Evolutionary conservation across 1,284 basidiomycete species (phyloP), one percentile per base, ranked within the genome.

Genomic region (Ganoderma meredithae): DNA sequence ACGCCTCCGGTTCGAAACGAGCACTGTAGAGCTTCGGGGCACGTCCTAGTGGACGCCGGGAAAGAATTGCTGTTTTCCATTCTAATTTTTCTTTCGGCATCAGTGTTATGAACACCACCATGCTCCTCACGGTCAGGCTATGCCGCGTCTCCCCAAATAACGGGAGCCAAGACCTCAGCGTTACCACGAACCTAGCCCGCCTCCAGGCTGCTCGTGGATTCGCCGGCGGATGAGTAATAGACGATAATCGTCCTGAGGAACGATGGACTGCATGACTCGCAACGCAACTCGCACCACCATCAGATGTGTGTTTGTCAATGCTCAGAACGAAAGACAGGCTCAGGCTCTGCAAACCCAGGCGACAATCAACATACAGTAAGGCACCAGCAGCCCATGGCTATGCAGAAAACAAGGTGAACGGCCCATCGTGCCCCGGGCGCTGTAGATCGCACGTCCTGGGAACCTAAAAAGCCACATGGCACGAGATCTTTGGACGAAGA

Each of bases 351-450:
- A 19, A 33, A 10, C 8, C 33, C 33, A n/a, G 31, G 33, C 55
- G 55, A 41, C 39, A 40, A 60, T 40, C 39, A 60, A 27, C 17
- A 58, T 36, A 13, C 31, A 36, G n/a, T 9, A 60, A 60, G 58
- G 58, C 36, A 60, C 58, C 9, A 13, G n/a, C 17, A 6, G 17
- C 33, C 33, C 33, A n/a, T 39, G 10, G 55, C 36, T 60, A 39
- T 60, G 58, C 33, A 55, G 53, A 60, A 49, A 49, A 33, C 52
- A 55, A 55, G 31, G 52, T 55, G 13, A 13, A 55, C 52, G 31
- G 25, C 3, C 52, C 7, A 55, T 33, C 27, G 6, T 22, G 17
- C 25, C 52, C 52, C 15, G 52, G 27, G 27, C 31, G 52, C 52
- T 33, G 31, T 19, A 15, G 27, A 15, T 33, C 52, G 31, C 31